Base-by-base conservation (phyloP, 768 basidiomycete species). In the Tylopilus subfusipes region DNA sequence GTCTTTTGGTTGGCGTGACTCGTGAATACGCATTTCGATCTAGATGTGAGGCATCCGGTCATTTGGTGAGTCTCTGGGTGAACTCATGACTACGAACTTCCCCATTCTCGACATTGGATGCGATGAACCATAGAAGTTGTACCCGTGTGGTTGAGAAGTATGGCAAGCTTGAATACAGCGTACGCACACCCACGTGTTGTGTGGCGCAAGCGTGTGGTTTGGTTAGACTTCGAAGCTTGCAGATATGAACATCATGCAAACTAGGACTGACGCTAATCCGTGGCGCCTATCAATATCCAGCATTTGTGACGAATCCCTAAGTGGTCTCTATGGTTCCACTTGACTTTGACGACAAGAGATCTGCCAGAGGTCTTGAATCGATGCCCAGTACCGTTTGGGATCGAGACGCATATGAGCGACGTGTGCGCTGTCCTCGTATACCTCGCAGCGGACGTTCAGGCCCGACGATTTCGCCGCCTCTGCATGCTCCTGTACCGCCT, bases 361-460 rank as follows among this genome's bases (percentile, higher is more conserved):
- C 31, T 52, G 33, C 67, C 67, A 68, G 30, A 70, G 31, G 6
- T 59, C 51, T 33, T 53, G 50, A 19, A 68, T 53, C 16, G 62
- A 64, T 5, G 40, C 25, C 67, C 67, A 68, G 49, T 70, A 68
- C 22, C 67, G 57, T 38, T 66, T 48, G n/a, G 67, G 67, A 48
- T 68, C 58, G n/a, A 42, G 5, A 11, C 67, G 67, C 57, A 67
- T 64, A 38, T 75, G 74, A 24, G 68, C 57, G 2, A 75, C 74
- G 48, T 75, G 74, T 9, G 57, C 59, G 31, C 68, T 75, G 21
- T 67, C 60, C n/a, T 69, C 69, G 42, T 70, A 75, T 22, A 64
- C 27, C 34, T 72, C 70, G 16, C 59, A 62, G 13, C 36, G 58
- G 7, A 70, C 68, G 21, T 65, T 45, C n/a, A 68, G 48, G 1